Evolutionary conservation across 495 filamentous ascomycete genomes (phyloP).

Genomic region (Neurospora sp.): DNA sequence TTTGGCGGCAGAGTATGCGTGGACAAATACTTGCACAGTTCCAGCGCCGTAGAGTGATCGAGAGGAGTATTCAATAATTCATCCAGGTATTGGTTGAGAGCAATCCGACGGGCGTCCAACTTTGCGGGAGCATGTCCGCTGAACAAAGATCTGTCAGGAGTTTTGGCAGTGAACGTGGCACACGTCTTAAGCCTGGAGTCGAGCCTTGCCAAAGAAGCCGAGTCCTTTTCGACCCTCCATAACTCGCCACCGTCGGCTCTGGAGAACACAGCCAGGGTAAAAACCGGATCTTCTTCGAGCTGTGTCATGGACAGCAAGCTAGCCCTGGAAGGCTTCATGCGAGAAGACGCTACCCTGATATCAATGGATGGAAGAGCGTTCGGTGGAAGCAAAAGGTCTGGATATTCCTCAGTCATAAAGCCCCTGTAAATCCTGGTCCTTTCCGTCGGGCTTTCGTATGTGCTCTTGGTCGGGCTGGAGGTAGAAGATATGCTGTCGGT

Average conservation of each 20-base stretch:
- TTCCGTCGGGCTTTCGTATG: conserved; percentile 22
- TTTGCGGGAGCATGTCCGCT: conserved; percentile 90
- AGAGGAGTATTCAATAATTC: conserved; percentile 70
- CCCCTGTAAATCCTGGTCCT: conserved; percentile 43
- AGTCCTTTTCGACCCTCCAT: conserved; percentile 90
- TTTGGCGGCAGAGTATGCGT: conserved; percentile 73
- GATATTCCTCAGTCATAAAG: conserved; percentile 71
- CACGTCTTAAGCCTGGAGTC: conserved; percentile 70
- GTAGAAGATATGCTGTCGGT: conserved; percentile 13
- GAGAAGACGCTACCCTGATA: conserved; percentile 79
- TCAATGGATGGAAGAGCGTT: conserved; percentile 82
- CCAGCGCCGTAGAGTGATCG: conserved; percentile 67
- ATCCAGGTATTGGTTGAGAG: conserved; percentile 78
- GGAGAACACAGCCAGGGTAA: conserved; percentile 77
- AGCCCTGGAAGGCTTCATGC: conserved; percentile 76
- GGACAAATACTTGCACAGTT: conserved; percentile 80
- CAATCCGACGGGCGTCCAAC: conserved; percentile 74
- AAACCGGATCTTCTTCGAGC: conserved; percentile 84
- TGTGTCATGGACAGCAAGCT: conserved; percentile 63
- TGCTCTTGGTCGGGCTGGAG: conserved; percentile 23
- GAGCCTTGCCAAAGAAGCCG: conserved; percentile 66
- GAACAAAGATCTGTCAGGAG: conserved; percentile 80
- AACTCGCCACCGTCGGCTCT: conserved; percentile 70
- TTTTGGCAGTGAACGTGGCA: conserved; percentile 52
- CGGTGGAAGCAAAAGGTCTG: conserved; percentile 72